Percentiles rank a stretch among this genome's conserved stretches.
Evolutionary conservation across 108 stramenopile species (phyloP).

Genomic region (Chaetoceros tenuissimus): DNA sequence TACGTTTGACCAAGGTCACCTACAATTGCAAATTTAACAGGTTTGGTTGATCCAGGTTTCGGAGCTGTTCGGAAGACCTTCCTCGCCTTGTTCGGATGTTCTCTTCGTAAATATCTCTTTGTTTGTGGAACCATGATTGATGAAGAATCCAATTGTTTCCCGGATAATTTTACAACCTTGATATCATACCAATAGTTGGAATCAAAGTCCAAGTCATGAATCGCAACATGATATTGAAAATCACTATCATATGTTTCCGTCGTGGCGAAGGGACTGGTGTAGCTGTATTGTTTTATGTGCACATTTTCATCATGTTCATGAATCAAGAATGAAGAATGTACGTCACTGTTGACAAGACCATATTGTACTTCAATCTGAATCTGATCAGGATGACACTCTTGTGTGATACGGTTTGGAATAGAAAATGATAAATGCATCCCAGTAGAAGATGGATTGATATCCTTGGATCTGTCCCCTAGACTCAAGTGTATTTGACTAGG

Average conservation of each 20-base stretch:
- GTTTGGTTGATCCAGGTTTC: constrained; percentile 33
- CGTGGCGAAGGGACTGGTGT: constrained; percentile 1
- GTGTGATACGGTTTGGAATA: not conserved
- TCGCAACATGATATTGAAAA: constrained; percentile 32
- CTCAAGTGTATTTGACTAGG: not conserved
- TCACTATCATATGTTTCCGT: constrained; percentile 19
- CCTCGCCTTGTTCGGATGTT: not conserved
- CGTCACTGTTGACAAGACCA: not conserved
- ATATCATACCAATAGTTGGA: constrained; percentile 15
- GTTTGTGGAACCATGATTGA: not conserved
- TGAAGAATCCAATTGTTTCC: not conserved
- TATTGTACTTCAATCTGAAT: not conserved
- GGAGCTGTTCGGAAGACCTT: constrained; percentile 12
- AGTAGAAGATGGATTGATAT: not conserved
- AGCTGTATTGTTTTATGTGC: constrained; percentile 8
- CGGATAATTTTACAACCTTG: not conserved
- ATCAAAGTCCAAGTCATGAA: constrained; percentile 28
- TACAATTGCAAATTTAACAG: constrained; percentile 19
- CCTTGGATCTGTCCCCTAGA: not conserved
- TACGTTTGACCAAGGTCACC: constrained; percentile 19
- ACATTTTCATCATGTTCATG: not conserved
- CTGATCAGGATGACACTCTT: not conserved
- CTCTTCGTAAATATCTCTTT: not conserved
- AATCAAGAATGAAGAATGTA: not conserved
- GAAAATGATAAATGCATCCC: not conserved